Evolutionary conservation across 75 land plant genomes (phyloP), one percentile per base, ranked within the genome.

Genomic region (Pinus taeda): DNA sequence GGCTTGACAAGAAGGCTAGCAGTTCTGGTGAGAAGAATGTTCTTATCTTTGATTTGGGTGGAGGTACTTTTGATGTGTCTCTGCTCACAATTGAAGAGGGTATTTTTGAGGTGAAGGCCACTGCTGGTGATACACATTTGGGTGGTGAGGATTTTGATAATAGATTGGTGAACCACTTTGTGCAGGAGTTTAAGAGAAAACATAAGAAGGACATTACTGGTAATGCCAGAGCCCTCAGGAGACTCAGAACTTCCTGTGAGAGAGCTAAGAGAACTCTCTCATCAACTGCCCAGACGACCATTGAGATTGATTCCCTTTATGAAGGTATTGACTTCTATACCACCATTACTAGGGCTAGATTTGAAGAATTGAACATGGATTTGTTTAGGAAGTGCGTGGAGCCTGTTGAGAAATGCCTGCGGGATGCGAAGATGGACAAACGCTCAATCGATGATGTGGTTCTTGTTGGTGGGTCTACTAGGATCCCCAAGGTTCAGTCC

Each of bases 21-120:
- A 82, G 84, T 33, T 83, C 70, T 20, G 93, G 93, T 4, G 91
- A 91, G 85, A 91, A 89, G 85, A 89, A 89, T 60, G 86, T 91
- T 7, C 80, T 91, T 29, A 89, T 91, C 57, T 87, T 89, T 78
- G 89, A 88, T 66, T 71, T 88, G 11, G 90, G 92, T 58, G 92
- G 92, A 57, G 92, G 92, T 21, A 90, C 92, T n/a, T 91, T 89
- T 75, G 93, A 91, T 81, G 93, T 91, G 3, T 91, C 93, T 21
- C 80, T 91, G 2, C 85, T 91, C 61, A 89, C 93, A 0, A 91
- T 91, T 60, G 93, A 91, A 63, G 91, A 91, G 65, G 93, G 93
- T 37, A 89, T 91, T 62, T 91, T 91, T 66, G 93, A 91, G 74
- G 93, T 91, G 45, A 91, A 91, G 85, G 79, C 87, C 1, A 85